A percentile compares a stretch with the other conserved stretches of the same genome.
These are phyloP conservation scores for Sporothrix phasma DNA, from an alignment of 2,329 filamentous ascomycete genomes.

Conservation along the genomic window DNA sequence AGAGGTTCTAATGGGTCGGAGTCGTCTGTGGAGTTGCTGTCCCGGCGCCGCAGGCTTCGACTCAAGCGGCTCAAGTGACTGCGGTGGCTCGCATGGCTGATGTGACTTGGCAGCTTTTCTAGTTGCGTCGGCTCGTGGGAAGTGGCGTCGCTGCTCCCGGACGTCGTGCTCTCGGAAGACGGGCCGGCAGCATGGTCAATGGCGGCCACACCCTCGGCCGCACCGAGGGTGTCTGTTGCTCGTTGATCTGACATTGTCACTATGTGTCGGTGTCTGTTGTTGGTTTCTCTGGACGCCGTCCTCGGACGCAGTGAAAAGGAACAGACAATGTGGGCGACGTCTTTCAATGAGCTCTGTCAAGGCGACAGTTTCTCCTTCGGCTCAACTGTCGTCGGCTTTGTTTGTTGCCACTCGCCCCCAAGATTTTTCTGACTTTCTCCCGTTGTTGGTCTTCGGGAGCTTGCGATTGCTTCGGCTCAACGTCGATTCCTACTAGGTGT, in stretches of 20 bases:
- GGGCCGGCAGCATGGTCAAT: not conserved
- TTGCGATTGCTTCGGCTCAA: not conserved
- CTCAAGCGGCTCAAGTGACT: not conserved
- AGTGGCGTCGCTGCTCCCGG: slow-evolving; percentile 1
- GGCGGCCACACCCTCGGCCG: not conserved
- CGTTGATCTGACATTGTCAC: slow-evolving; percentile 3
- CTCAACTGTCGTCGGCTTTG: not conserved
- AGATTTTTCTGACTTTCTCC: not conserved
- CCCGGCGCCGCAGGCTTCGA: slow-evolving; percentile 1
- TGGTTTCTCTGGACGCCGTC: not conserved
- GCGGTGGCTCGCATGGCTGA: slow-evolving; percentile 2
- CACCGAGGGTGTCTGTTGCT: not conserved
- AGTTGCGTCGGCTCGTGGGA: slow-evolving; percentile 1
- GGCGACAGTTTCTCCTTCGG: not conserved
- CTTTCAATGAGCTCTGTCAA: not conserved
- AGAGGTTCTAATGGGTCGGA: slow-evolving; percentile 19
- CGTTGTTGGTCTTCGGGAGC: not conserved
- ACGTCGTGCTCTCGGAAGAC: not conserved
- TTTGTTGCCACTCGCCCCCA: not conserved
- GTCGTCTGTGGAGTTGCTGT: slow-evolving; percentile 14
- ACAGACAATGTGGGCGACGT: not conserved
- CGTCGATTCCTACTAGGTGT: not conserved
- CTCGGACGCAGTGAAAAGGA: not conserved
- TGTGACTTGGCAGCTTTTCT: slow-evolving; percentile 3
- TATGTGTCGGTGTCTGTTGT: not conserved